Evolutionary conservation across 352 stramenopile species (phyloP), one percentile per base, ranked within the genome.

Genomic region (Aphanomyces astaci): DNA sequence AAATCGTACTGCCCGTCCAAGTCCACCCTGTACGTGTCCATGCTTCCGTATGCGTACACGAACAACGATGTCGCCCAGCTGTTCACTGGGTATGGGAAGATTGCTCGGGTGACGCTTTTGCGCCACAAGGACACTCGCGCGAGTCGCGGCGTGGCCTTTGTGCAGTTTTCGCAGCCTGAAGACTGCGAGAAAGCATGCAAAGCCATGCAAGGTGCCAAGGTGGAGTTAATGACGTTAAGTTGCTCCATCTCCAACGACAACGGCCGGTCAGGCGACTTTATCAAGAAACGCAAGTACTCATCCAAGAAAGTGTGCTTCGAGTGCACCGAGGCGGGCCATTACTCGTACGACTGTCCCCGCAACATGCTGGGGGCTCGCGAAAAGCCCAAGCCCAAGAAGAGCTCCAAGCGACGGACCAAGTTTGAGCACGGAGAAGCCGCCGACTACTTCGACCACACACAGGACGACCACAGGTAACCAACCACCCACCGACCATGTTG

Each of bases 41-140:
- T 94, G 87, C 79, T 95, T 46, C 87, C 87, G 71, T 95, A 89
- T 64, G 80, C 81, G 28, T 95, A 93, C 75, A 95, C 85, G 4
- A 92, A 85, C 59, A 95, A 86, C 71, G 87, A 95, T 69, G 83
- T 95, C 19, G 87, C 85, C 39, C 86, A 95, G 72, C 77, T 95
- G 22, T 95, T 94, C 62, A 76, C 77, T 22, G 80, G 76, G 3
- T 91, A 89, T 69, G 83, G 86, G 9, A 84, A 82, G 70, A 73
- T 93, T 53, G 84, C 86, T 48, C 80, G 82, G 24, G 84, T 92
- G 46, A 83, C 87, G 57, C 15, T 43, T 7, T 15, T 43, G 7
- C 36, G 36, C 7, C 36, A 43, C 36, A 43, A 43, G 36, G 36
- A 43, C 72, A 94, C 82, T 17, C 80, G 85, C 19, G 75, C 78